Evolutionary conservation across 345 rosid species (phyloP), one percentile per base, ranked within the genome.

Genomic region (Euphorbia lathyris): DNA sequence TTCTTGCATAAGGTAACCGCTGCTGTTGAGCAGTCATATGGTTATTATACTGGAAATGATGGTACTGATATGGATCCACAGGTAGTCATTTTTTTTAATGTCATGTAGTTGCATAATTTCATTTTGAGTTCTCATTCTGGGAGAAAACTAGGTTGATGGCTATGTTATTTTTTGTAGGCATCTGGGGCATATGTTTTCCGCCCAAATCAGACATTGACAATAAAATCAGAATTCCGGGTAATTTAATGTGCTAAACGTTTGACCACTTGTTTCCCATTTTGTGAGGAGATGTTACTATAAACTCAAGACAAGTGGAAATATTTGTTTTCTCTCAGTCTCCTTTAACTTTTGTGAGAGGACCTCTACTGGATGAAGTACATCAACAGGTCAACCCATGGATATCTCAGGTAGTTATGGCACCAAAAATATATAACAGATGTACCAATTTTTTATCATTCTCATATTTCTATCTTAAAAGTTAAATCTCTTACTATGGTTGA

Each of bases 181-280:
- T 91, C 97, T 53, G 98, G 98, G 76, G 96, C 98, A 68, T 93
- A 93, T 69, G 87, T 93, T 59, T 93, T 93, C 75, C 97, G 98
- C 69, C 96, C 97, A 72, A 90, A 93, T 82, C 73, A 72, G 50
- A 75, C 79, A 38, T 76, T 63, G 70, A 78, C 89, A 48, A 63
- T 89, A 67, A 80, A 80, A 71, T 72, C 85, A 7, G 83, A 83
- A 69, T 67, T 59, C 69, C 77, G 86, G 94, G 98, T 89, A 79
- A 64, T 51, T 30, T 6, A 7, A 76, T 75, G 70, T 38, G 55
- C 72, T 51, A 63, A 59, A 67, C n/a, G 9, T n/a, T 23, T 71
- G 26, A 20, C 32, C 11, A 70, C 59, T 63, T 3, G 12, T 62
- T 69, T 51, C 9, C 36, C 66, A 69, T 14, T 27, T 9, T 14